phyloP scores from a whole-genome alignment of 192 early-diverging fungal genomes.

The Bifiguratus adelaidae region DNA sequence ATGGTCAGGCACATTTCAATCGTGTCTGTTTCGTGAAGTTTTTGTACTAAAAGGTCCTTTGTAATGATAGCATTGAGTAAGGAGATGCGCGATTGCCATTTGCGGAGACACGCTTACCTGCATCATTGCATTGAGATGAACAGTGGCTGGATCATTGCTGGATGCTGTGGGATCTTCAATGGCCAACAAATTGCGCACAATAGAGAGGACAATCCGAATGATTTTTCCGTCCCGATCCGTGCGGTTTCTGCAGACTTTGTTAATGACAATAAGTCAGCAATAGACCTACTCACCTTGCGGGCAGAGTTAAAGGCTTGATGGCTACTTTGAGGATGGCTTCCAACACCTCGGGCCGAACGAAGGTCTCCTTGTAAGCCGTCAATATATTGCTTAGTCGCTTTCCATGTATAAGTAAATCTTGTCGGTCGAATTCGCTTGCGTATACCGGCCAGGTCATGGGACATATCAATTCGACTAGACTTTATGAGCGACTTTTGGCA shows the following conservation, averaged over 20 bases:
- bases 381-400: constrained; percentile 36
- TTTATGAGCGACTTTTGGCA: neutral
- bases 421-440: constrained; percentile 22
- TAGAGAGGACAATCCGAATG: constrained; percentile 57
- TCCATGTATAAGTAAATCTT: constrained; percentile 20
- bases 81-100: no score
- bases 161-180: constrained; percentile 62
- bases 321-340: constrained; percentile 36
- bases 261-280: neutral
- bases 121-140: constrained; percentile 41
- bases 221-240: constrained; percentile 42
- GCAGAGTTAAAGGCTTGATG: constrained; percentile 33
- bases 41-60: constrained; percentile 29
- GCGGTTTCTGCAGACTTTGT: constrained; percentile 45
- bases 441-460: constrained; percentile 83
- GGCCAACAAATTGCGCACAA: constrained; percentile 74
- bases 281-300: constrained; percentile 15
- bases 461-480: constrained; percentile 73
- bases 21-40: constrained; percentile 50
- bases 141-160: constrained; percentile 36
- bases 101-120: constrained; percentile 50
- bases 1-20: constrained; percentile 62
- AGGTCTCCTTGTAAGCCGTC: constrained; percentile 64
- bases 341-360: constrained; percentile 42
- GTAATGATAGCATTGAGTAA: constrained; percentile 33